Conservation (phyloP, 805 yeast species). For the Myxozyma neotropica region DNA sequence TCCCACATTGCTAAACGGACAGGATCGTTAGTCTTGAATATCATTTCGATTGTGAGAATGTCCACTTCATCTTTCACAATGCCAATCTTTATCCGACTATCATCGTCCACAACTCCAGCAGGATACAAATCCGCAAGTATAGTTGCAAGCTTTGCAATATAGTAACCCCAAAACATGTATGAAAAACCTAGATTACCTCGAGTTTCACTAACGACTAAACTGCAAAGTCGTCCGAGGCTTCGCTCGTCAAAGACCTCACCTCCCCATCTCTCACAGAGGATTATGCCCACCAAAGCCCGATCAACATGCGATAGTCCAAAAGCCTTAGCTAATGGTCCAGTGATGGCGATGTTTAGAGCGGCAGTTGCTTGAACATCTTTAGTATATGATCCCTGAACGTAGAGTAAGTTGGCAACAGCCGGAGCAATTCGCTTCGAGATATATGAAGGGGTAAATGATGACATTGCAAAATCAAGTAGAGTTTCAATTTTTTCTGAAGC, state of each 20-base stretch:
- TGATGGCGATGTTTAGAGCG: conserved; percentile 69
- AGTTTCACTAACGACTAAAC: conserved; percentile 21
- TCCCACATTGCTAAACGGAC: conserved; percentile 11
- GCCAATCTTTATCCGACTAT: conserved; percentile 12
- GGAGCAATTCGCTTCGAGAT: conserved; percentile 63
- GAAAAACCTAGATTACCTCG: conserved; percentile 13
- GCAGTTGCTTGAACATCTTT: conserved; percentile 76
- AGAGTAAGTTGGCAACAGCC: conserved; percentile 72
- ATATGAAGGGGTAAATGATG: conserved; percentile 60
- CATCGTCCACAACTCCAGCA: conserved; percentile 23
- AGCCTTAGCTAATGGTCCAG: conserved; percentile 74
- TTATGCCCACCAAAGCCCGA: conserved; percentile 70
- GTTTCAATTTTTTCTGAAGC: conserved; percentile 59
- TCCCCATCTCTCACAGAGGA: conserved; percentile 81
- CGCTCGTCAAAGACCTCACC: conserved; percentile 53
- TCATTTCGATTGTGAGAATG: conserved; percentile 6
- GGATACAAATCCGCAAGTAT: conserved; percentile 25
- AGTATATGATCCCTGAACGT: conserved; percentile 75
- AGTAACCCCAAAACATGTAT: conserved; percentile 29
- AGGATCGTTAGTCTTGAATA: conserved; percentile 16
- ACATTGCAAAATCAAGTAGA: conserved; percentile 59
- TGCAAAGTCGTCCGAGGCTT: conserved; percentile 8
- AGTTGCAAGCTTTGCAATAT: conserved; percentile 15
- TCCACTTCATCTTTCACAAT: conserved; percentile 11
- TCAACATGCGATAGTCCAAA: conserved; percentile 75